Percentiles rank a stretch among this genome's conserved stretches.
Conservation (phyloP, 164 flowering plant genomes). For the Piper longum region DNA sequence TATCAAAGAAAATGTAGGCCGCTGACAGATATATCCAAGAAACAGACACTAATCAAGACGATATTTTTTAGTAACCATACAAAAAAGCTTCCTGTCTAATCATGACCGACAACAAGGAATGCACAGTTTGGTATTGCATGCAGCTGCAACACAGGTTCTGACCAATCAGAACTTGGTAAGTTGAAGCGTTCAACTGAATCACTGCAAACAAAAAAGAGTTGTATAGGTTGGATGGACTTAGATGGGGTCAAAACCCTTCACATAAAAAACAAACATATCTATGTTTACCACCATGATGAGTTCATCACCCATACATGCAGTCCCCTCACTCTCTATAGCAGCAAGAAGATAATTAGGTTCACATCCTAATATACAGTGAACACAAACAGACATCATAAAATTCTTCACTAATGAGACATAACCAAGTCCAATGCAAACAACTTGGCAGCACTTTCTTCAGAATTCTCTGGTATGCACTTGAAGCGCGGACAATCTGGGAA, state of each 20-base stretch:
- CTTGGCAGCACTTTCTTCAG: conserved; percentile 49
- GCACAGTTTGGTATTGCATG: conserved; percentile 52
- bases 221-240: background rate
- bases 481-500: conserved; percentile 62
- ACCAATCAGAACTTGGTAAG: conserved; percentile 13
- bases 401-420: conserved; percentile 44
- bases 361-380: conserved; percentile 63
- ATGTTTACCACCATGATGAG: conserved; percentile 62
- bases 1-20: background rate
- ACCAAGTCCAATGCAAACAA: conserved; percentile 57
- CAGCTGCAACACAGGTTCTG: conserved; percentile 44
- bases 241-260: background rate
- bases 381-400: conserved; percentile 26
- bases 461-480: conserved; percentile 34
- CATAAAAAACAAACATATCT: conserved; percentile 2
- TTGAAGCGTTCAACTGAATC: background rate
- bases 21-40: too few relatives aligned
- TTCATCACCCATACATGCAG: conserved; percentile 79
- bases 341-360: conserved; percentile 57
- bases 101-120: conserved; percentile 55
- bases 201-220: background rate
- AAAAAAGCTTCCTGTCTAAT: conserved; percentile 64
- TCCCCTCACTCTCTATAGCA: conserved; percentile 53
- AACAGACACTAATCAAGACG: too few relatives aligned
- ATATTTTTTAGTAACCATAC: conserved; percentile 39